Evolutionary conservation across 2,329 filamentous ascomycete species (phyloP).

Genomic region (Alternaria ethzedia): DNA sequence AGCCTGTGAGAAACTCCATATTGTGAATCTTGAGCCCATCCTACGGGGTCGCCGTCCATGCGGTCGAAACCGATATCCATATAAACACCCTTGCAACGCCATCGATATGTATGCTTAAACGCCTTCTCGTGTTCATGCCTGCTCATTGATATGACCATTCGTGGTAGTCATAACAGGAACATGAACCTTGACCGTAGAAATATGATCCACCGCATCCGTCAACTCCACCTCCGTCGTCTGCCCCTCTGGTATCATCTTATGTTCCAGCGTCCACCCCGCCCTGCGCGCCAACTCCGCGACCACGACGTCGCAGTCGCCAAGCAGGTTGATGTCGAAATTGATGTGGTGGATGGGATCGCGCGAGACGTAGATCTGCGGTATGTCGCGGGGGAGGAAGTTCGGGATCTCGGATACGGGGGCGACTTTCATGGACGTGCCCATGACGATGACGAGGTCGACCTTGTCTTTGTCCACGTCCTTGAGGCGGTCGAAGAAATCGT

Average conservation of each 20-base stretch:
- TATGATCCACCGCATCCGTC: slow-evolving; percentile 39
- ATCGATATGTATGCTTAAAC: slow-evolving; percentile 12
- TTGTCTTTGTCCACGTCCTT: slow-evolving; percentile 79
- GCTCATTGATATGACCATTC: slow-evolving; percentile 16
- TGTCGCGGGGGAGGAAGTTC: slow-evolving; percentile 74
- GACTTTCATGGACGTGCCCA: slow-evolving; percentile 95
- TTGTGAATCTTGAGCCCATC: not conserved
- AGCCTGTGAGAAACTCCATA: not conserved
- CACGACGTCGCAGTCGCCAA: slow-evolving; percentile 94
- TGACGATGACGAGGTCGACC: slow-evolving; percentile 91
- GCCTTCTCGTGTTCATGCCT: slow-evolving; percentile 7
- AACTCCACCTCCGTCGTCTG: slow-evolving; percentile 65
- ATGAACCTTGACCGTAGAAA: slow-evolving; percentile 36
- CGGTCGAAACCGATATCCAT: not conserved
- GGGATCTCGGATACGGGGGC: slow-evolving; percentile 93
- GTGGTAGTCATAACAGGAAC: slow-evolving; percentile 22
- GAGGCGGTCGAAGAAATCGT: slow-evolving; percentile 80
- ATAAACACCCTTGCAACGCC: slow-evolving; percentile 19
- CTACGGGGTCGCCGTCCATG: not conserved
- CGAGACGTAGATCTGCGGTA: slow-evolving; percentile 91
- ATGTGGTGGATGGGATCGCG: slow-evolving; percentile 84
- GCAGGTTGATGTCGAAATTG: slow-evolving; percentile 93
- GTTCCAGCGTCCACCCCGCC: slow-evolving; percentile 78
- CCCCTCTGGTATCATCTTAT: slow-evolving; percentile 79
- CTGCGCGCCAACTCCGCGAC: slow-evolving; percentile 84